Evolutionary conservation across 2,329 filamentous ascomycete species (phyloP), one percentile per base, ranked within the genome.

Genomic region (Talaromyces albobiverticillius): DNA sequence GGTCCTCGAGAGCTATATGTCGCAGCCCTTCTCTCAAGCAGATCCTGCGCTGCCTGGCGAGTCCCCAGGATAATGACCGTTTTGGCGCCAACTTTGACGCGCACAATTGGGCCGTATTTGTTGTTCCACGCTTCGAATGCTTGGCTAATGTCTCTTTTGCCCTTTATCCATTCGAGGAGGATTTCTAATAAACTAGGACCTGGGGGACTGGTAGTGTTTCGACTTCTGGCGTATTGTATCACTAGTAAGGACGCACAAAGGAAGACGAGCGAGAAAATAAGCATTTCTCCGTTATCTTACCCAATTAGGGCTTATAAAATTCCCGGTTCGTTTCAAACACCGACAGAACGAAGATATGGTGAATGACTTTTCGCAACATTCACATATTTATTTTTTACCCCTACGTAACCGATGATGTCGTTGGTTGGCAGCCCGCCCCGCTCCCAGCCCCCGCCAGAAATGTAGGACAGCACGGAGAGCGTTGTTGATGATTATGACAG

Each of bases 1-100:
- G 57, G 59, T 1, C 20, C 22, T 9, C 59, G 55, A n/a, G 53
- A 57, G 41, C 53, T 58, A 38, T 61, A 60, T 32, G 46, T 56
- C 2, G 34, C 42, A 11, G 45, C 46, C 23, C 46, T 25, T 40
- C 46, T 56, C 4, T 51, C 57, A 3, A 60, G 43, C 13, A 61
- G 26, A n/a, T 59, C 57, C 1, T 41, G 47, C 18, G 54, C 56
- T 25, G 43, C 53, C 14, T 48, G 13, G 9, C 51, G 48, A 11
- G 20, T 53, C 7, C 56, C 56, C 2, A 61, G n/a, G 8, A 54
- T 31, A 38, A 60, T 55, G 26, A 53, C n/a, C 6, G 40, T 42
- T 16, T 20, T 22, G 14, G 20, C 14, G 6, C 56, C 57, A 22
- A 53, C n/a, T 4, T 26, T 46, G 6, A 56, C 36, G 5, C 45